phyloP scores from a whole-genome alignment of 2,329 filamentous ascomycete species.

The Penicillium sp. region DNA sequence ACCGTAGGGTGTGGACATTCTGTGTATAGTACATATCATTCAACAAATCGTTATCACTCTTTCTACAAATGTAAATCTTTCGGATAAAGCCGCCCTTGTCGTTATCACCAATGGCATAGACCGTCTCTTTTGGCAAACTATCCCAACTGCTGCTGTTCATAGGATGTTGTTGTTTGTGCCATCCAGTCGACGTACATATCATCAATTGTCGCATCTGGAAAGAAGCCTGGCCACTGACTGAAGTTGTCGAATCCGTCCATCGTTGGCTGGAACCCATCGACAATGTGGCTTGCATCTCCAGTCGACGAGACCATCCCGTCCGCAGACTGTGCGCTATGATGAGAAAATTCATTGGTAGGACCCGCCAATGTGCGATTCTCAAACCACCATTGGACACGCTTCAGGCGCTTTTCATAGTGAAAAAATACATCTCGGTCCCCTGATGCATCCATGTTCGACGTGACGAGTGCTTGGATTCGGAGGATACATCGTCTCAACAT shows the following conservation, averaged over 20 bases:
- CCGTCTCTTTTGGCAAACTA: not conserved
- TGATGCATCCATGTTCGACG: not conserved
- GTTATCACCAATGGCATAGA: no score
- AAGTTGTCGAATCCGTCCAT: not conserved
- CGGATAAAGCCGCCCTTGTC: no score
- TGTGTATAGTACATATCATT: not conserved
- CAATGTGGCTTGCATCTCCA: not conserved
- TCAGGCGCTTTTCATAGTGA: not conserved
- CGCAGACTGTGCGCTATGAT: not conserved
- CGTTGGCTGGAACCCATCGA: not conserved
- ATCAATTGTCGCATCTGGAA: not conserved
- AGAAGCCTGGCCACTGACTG: not conserved
- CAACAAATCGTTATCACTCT: no score
- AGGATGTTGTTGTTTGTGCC: not conserved
- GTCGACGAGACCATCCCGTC: not conserved
- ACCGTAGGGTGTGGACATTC: not conserved
- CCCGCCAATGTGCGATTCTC: not conserved
- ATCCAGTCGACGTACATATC: not conserved
- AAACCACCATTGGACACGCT: not conserved
- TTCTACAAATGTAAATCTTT: no score
- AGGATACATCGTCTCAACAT: conserved; percentile 6
- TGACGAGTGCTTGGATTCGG: conserved; percentile 11
- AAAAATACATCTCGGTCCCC: not conserved
- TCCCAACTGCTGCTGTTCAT: not conserved
- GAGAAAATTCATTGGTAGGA: not conserved